Percentiles rank a stretch among this genome's conserved stretches.
Evolutionary conservation across 1,284 basidiomycete species (phyloP).

Genomic region (Ustilago loliicola): DNA sequence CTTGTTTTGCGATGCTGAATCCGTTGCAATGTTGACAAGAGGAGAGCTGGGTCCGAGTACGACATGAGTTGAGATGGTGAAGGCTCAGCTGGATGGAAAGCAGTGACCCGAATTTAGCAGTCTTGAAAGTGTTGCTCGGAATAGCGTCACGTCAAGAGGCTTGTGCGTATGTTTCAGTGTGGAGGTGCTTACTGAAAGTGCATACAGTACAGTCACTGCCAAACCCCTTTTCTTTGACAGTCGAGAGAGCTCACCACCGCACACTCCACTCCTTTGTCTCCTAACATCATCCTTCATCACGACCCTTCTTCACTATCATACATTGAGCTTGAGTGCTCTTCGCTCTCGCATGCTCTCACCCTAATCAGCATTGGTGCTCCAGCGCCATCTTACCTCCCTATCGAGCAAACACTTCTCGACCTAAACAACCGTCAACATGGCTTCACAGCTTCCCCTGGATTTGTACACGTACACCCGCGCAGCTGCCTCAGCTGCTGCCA

Average conservation of each 20-base stretch:
- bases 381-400: constrained; percentile 13
- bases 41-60: not conserved
- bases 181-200: constrained; percentile 14
- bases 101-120: not conserved
- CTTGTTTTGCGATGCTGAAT: not conserved
- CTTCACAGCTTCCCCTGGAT: constrained; percentile 24
- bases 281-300: constrained; percentile 3
- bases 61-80: no score
- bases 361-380: constrained; percentile 22
- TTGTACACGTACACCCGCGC: constrained; percentile 31
- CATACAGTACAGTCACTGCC: not conserved
- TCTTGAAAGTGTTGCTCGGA: not conserved
- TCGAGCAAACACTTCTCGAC: no score
- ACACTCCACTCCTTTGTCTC: not conserved
- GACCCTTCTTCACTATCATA: not conserved
- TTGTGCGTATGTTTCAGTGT: no score
- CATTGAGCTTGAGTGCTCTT: not conserved
- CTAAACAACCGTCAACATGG: constrained; percentile 8
- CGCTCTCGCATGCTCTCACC: constrained; percentile 8
- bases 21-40: not conserved
- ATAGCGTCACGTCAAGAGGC: not conserved
- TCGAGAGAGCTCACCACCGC: no score
- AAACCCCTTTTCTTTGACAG: not conserved
- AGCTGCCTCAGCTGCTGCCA: constrained; percentile 10
- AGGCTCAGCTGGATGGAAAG: no score